Conservation (phyloP, 75 land plant genomes). For the Sequoia sempervirens region DNA sequence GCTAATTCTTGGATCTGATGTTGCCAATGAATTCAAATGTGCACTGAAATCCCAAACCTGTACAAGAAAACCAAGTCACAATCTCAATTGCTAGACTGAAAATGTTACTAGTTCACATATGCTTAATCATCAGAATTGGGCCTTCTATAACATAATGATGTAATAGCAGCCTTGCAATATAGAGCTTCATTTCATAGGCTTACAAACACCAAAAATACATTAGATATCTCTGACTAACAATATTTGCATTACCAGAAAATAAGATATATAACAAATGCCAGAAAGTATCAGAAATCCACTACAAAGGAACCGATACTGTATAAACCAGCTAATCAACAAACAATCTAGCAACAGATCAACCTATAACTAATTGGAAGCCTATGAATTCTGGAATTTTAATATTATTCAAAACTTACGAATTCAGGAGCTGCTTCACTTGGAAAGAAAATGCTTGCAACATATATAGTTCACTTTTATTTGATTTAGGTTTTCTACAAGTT, state of each 20-base stretch:
- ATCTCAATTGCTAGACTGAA: not conserved
- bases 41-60: constrained; percentile 91
- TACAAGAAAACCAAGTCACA: not conserved
- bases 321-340: not conserved
- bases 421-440: not conserved
- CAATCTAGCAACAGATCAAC: not conserved
- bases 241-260: not conserved
- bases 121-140: not conserved
- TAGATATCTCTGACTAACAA: not conserved
- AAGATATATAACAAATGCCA: not conserved
- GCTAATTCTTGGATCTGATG: constrained; percentile 40
- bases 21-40: constrained; percentile 62
- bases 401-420: not conserved
- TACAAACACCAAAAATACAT: too few relatives aligned
- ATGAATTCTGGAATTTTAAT: not conserved
- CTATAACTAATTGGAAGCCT: not conserved
- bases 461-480: not conserved
- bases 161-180: not conserved
- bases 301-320: not conserved
- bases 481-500: not conserved
- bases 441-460: not conserved
- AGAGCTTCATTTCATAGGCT: not conserved
- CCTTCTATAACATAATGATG: not conserved
- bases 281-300: not conserved
- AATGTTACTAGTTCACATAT: not conserved